Conservation (phyloP, 345 rosid genomes). For the Bretschneidera sinensis region DNA sequence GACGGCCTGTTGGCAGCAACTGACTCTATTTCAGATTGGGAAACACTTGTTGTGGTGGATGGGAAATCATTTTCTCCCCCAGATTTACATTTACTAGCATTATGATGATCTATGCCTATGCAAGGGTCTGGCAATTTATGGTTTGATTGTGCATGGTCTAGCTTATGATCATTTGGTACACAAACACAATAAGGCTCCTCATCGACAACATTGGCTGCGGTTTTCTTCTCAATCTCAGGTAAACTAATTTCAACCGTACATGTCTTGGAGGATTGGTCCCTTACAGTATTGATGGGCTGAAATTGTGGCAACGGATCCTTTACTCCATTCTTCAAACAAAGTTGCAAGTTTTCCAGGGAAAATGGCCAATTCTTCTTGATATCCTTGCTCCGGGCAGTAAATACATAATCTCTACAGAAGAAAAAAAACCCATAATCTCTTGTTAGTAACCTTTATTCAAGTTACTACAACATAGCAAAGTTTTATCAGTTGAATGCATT, state of each 20-base stretch:
- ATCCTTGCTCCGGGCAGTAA: slow-evolving; percentile 59
- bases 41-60: slow-evolving; percentile 43
- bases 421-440: background rate
- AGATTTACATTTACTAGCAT: slow-evolving; percentile 38
- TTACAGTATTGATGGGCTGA: slow-evolving; percentile 41
- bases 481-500: too few relatives aligned
- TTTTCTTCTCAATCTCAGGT: slow-evolving; percentile 30
- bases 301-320: slow-evolving; percentile 85
- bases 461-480: background rate
- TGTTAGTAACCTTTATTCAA: background rate
- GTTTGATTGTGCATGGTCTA: slow-evolving; percentile 28
- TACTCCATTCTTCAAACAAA: slow-evolving; percentile 87
- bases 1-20: slow-evolving; percentile 30
- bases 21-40: slow-evolving; percentile 51
- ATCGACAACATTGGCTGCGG: slow-evolving; percentile 18
- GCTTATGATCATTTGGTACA: slow-evolving; percentile 17
- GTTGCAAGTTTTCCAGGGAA: slow-evolving; percentile 61
- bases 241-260: slow-evolving; percentile 33
- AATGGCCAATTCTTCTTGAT: slow-evolving; percentile 91
- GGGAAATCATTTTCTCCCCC: slow-evolving; percentile 53
- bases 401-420: slow-evolving; percentile 85
- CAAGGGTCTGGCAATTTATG: slow-evolving; percentile 30
- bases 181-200: slow-evolving; percentile 26
- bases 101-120: slow-evolving; percentile 19
- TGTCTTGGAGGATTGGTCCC: slow-evolving; percentile 32